A percentile compares a stretch with the other conserved stretches of the same genome.
These are phyloP conservation scores for Collybiopsis confluens DNA, from an alignment of 768 basidiomycete species.

Conservation along the genomic window DNA sequence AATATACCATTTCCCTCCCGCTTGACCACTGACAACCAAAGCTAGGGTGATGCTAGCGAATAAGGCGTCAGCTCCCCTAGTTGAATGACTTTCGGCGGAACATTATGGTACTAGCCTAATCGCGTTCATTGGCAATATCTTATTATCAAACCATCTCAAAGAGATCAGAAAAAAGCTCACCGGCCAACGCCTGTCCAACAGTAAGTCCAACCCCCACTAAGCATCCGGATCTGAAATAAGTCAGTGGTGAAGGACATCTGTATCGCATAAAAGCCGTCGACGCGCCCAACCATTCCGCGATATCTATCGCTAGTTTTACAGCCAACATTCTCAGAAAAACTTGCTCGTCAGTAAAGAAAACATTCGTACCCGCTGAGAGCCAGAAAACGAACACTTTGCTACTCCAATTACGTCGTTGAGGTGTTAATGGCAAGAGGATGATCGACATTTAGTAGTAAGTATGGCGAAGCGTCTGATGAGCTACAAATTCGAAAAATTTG, in stretches of 20 bases:
- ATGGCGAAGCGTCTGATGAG: conserved; percentile 21
- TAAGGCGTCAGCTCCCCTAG: no score
- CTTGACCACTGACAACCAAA: conserved; percentile 24
- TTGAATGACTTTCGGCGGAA: no score
- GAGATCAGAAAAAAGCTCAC: no score
- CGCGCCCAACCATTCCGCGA: conserved; percentile 28
- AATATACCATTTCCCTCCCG: conserved; percentile 28
- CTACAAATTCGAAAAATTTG: no score
- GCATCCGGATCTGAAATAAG: not conserved
- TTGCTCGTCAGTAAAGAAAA: no score
- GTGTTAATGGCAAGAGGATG: conserved; percentile 23
- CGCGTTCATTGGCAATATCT: conserved; percentile 7
- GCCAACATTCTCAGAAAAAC: not conserved
- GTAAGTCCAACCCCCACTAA: conserved; percentile 24
- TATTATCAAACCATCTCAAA: no score
- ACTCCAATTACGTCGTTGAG: conserved; percentile 23
- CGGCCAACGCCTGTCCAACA: conserved; percentile 22
- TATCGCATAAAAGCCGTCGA: conserved; percentile 23
- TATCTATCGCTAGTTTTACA: conserved; percentile 25
- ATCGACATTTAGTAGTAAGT: conserved; percentile 25
- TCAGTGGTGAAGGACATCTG: not conserved
- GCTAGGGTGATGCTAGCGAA: conserved; percentile 20
- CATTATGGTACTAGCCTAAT: conserved; percentile 11
- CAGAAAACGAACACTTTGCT: conserved; percentile 25
- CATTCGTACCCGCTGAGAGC: conserved; percentile 23